phyloP scores from a whole-genome alignment of 2,329 filamentous ascomycete genomes.

The Fusarium pininemorale region DNA sequence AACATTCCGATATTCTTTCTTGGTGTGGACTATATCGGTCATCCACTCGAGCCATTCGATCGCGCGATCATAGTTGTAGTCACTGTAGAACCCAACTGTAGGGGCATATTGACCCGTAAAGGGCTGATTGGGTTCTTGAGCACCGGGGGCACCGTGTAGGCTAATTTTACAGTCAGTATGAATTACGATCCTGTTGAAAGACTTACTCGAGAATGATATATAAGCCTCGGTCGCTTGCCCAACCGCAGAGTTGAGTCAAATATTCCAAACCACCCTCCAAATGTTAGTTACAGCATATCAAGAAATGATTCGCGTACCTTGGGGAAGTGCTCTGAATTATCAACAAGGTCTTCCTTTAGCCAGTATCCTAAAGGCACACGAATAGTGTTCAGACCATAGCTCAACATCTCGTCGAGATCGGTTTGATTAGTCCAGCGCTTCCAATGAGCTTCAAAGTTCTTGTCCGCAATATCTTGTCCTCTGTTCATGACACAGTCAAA shows the following conservation, averaged over 20 bases:
- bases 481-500: constrained; percentile 62
- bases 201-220: constrained; percentile 61
- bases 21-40: constrained; percentile 60
- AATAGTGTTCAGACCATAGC: constrained; percentile 62
- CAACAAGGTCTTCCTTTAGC: constrained; percentile 60
- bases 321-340: constrained; percentile 61
- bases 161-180: neutral
- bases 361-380: constrained; percentile 66
- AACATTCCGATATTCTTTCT: constrained; percentile 60
- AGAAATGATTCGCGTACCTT: constrained; percentile 16
- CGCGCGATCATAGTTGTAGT: constrained; percentile 65
- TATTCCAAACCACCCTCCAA: constrained; percentile 53
- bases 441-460: constrained; percentile 61
- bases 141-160: constrained; percentile 61
- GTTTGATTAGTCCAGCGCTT: constrained; percentile 57
- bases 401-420: constrained; percentile 60
- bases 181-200: accelerated
- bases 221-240: constrained; percentile 58
- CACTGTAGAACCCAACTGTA: constrained; percentile 62
- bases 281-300: neutral
- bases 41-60: constrained; percentile 66
- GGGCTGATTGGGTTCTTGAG: constrained; percentile 56
- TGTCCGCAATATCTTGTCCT: constrained; percentile 57
- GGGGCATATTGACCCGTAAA: constrained; percentile 55
- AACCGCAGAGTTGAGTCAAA: constrained; percentile 56